Base-by-base conservation (phyloP, 768 basidiomycete species). In the Floccularia luteovirens region DNA sequence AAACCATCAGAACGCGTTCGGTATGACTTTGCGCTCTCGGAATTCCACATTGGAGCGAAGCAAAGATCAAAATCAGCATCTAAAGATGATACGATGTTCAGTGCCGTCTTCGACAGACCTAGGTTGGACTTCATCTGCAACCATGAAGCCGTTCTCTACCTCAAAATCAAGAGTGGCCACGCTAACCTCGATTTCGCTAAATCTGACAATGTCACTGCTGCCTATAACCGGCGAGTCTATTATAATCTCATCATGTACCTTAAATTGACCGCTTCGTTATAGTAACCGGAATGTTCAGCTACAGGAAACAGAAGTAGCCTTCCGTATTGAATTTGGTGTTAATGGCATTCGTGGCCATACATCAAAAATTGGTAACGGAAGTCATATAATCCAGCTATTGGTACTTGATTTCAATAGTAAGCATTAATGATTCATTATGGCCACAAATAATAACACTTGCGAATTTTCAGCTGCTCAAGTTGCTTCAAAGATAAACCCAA, bases 101-200 rank as follows among this genome's bases (percentile, higher is more conserved):
- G 21, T 41, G 45, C 45, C 21, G 33, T 38, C 32, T 54, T 54
- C 24, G 36, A 27, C 28, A 33, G 47, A 25, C 53, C 53, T 7
- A 43, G 42, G 21, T 41, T 54, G 21, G 44, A 52, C 31, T 47
- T 54, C 39, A 50, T 51, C 42, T 53, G 52, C 36, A 53, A 53
- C 43, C 52, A 53, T 43, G 52, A 54, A 36, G 42, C 39, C 8
- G 44, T 47, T 16, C 42, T 54, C 17, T 33, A 38, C 35, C 24
- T 54, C 35, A 43, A 33, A n/a, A 23, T 54, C 12, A 33, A 48
- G 23, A 31, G 21, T 10, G 53, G 51, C 21, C 51, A 52, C 31
- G 39, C 48, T 39, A 52, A 47, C 31, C 40, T 23, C 33, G 48
- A 44, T 25, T 41, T 22, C 6, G 36, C 24, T 17, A 50, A 46